A percentile compares a stretch with the other conserved stretches of the same genome.
Evolutionary conservation across 306 rosid genomes (phyloP).

Genomic region (Biancaea sappan): DNA sequence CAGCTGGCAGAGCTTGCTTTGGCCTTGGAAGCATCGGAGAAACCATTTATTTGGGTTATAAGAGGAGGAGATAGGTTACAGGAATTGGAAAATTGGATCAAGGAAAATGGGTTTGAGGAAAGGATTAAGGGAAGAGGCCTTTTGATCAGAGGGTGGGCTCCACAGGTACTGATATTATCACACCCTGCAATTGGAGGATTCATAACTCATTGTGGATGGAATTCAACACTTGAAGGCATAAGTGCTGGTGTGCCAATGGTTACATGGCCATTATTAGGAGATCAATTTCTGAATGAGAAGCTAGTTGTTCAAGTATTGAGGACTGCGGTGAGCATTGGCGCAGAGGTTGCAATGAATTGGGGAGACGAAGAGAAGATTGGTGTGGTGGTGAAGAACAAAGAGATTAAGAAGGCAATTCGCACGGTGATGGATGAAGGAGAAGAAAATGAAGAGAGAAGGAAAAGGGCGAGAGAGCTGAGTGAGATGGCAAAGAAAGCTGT

Average conservation of each 20-base stretch:
- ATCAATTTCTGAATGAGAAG: constrained; percentile 64
- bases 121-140: constrained; percentile 39
- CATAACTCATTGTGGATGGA: constrained; percentile 69
- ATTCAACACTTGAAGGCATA: constrained; percentile 57
- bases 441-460: constrained; percentile 45
- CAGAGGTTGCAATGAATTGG: constrained; percentile 42
- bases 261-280: constrained; percentile 70
- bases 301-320: constrained; percentile 40
- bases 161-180: constrained; percentile 55
- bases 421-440: constrained; percentile 44
- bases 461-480: constrained; percentile 37
- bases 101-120: constrained; percentile 51
- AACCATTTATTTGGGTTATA: constrained; percentile 70
- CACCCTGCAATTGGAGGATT: constrained; percentile 58
- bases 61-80: constrained; percentile 38
- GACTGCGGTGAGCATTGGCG: constrained; percentile 54
- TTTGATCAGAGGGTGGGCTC: constrained; percentile 61
- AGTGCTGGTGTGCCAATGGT: constrained; percentile 59
- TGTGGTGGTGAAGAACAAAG: constrained; percentile 46
- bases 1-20: constrained; percentile 57
- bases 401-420: constrained; percentile 39
- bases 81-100: constrained; percentile 51
- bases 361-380: constrained; percentile 52
- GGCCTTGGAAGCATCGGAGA: constrained; percentile 60
- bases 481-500: constrained; percentile 54